phyloP scores from a whole-genome alignment of 345 rosid species.

The Gossypium australe region DNA sequence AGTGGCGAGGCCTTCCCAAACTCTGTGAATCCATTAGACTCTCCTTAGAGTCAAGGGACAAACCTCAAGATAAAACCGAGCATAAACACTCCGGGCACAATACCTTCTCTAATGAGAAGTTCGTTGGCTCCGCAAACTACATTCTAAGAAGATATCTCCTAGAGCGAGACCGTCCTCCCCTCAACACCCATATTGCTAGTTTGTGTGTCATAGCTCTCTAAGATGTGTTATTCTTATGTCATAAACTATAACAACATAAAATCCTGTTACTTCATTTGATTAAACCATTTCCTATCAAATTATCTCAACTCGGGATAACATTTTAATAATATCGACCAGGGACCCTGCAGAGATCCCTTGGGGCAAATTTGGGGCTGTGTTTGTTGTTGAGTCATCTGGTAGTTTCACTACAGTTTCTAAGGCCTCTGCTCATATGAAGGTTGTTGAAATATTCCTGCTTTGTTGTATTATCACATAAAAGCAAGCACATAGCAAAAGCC shows the following conservation, averaged over 20 bases:
- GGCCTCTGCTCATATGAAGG: conserved; percentile 88
- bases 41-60: too few species aligned
- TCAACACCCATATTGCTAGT: too few species aligned
- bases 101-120: too few species aligned
- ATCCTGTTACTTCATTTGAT: conserved; percentile 6
- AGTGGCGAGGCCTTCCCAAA: too few species aligned
- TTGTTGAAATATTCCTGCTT: conserved; percentile 11
- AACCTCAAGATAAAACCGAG: too few species aligned
- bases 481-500: conserved; percentile 1
- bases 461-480: background rate
- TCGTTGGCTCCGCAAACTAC: too few species aligned
- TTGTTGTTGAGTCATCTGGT: conserved; percentile 95
- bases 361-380: conserved; percentile 89
- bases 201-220: background rate
- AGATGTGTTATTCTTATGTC: background rate
- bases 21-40: too few species aligned
- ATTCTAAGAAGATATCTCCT: too few species aligned
- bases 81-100: too few species aligned
- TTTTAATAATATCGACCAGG: conserved; percentile 34
- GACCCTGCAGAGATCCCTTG: conserved; percentile 96
- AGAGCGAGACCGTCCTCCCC: too few species aligned
- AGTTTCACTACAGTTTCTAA: conserved; percentile 78
- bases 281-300: background rate
- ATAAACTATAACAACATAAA: background rate
- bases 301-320: conserved; percentile 6